Conservation (phyloP, 148 eudicot species). For the Heliosperma pusillum region DNA sequence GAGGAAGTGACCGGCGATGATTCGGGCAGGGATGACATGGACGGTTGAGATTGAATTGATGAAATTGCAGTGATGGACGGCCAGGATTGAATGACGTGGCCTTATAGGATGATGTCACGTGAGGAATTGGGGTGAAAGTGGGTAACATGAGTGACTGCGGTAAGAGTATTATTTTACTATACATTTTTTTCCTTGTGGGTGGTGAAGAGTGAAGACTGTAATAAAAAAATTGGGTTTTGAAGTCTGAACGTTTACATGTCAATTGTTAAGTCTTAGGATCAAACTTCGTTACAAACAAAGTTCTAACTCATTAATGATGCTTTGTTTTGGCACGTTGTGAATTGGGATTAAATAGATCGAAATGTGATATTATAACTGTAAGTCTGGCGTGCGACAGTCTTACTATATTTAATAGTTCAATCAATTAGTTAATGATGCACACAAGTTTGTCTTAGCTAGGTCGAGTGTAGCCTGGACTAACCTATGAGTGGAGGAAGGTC, state of each 20-base stretch:
- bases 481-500: too few species aligned
- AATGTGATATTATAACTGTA: too few species aligned
- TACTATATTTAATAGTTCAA: too few species aligned
- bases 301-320: too few species aligned
- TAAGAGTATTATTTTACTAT: not conserved
- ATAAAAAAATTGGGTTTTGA: not conserved
- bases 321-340: too few species aligned
- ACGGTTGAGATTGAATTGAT: constrained; percentile 11
- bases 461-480: too few species aligned
- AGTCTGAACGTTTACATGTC: not conserved
- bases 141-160: not conserved
- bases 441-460: too few species aligned
- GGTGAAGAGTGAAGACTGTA: not conserved
- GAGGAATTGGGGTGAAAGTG: not conserved
- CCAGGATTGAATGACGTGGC: constrained; percentile 16
- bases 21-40: constrained; percentile 18
- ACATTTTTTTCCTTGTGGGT: not conserved
- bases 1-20: constrained; percentile 22
- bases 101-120: constrained; percentile 6
- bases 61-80: constrained; percentile 24
- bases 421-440: too few species aligned
- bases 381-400: too few species aligned
- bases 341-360: too few species aligned
- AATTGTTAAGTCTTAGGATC: too few species aligned
- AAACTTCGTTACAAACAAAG: not conserved